Conservation (phyloP, 177 flowering plant genomes). For the Telopea speciosissima region DNA sequence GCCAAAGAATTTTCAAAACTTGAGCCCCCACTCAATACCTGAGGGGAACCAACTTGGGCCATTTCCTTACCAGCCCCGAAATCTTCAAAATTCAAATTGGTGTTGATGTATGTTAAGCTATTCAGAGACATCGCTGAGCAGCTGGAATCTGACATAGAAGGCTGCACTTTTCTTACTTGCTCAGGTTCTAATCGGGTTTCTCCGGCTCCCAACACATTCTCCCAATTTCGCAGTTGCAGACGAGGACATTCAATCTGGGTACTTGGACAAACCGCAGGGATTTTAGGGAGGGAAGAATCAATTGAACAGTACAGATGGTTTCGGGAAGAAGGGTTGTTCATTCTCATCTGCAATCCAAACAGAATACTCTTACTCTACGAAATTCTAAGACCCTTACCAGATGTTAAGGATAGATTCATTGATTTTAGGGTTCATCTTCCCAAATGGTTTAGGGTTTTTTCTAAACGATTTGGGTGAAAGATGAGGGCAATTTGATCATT, state of each 20-base stretch:
- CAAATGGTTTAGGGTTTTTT: no score
- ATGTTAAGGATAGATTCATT: no score
- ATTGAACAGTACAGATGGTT: constrained; percentile 2
- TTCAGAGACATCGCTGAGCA: constrained; percentile 22
- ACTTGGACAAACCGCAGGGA: constrained; percentile 32
- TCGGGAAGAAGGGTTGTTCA: constrained; percentile 13
- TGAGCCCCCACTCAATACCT: constrained; percentile 12
- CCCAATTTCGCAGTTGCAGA: constrained; percentile 23
- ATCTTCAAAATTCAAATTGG: constrained; percentile 20
- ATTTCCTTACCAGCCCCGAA: constrained; percentile 19
- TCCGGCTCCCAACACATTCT: constrained; percentile 45
- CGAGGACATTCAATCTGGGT: constrained; percentile 19
- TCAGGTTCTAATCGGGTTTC: constrained; percentile 34
- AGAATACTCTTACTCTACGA: constrained; percentile 47
- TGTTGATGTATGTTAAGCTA: constrained; percentile 19
- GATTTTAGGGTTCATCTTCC: constrained; percentile 31
- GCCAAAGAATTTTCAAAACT: constrained; percentile 22
- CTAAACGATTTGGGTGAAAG: no score
- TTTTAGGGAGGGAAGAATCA: constrained; percentile 48
- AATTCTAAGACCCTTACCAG: constrained; percentile 31
- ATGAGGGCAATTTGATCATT: no score
- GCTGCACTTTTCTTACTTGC: constrained; percentile 27
- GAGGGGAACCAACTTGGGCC: constrained; percentile 16
- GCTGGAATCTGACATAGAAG: constrained; percentile 46
- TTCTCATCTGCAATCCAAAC: constrained; percentile 53